phyloP scores from a whole-genome alignment of 2,329 filamentous ascomycete genomes.

The Pseudocercospora fijiensis region DNA sequence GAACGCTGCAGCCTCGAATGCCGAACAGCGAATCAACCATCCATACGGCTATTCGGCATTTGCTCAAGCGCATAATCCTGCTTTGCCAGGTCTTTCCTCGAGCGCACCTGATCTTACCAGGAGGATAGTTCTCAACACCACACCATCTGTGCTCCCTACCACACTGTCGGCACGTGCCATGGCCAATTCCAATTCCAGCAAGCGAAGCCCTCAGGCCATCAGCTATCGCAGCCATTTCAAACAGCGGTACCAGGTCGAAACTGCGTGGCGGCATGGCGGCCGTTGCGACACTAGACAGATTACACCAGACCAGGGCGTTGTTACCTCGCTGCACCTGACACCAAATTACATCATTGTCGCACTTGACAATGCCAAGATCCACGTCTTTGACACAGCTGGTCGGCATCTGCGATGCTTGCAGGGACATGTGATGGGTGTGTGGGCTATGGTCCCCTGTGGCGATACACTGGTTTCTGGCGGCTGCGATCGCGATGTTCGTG shows the following conservation, averaged over 20 bases:
- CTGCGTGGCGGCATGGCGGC: slow-evolving; percentile 93
- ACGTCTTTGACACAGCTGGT: slow-evolving; percentile 92
- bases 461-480: slow-evolving; percentile 93
- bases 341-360: slow-evolving; percentile 96
- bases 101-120: slow-evolving; percentile 49
- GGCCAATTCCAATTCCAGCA: slow-evolving; percentile 43
- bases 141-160: slow-evolving; percentile 28
- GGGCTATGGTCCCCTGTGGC: slow-evolving; percentile 99
- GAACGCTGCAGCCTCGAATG: slow-evolving; percentile 14
- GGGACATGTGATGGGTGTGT: slow-evolving; percentile 98
- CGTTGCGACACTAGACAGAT: slow-evolving; percentile 80
- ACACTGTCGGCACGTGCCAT: slow-evolving; percentile 31
- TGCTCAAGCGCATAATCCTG: slow-evolving; percentile 29
- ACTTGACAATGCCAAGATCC: slow-evolving; percentile 96
- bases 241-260: slow-evolving; percentile 93
- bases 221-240: slow-evolving; percentile 98
- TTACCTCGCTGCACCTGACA: slow-evolving; percentile 91
- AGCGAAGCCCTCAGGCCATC: slow-evolving; percentile 61
- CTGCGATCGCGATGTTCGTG: slow-evolving; percentile 92
- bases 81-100: slow-evolving; percentile 45
- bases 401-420: slow-evolving; percentile 84
- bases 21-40: slow-evolving; percentile 28
- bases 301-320: slow-evolving; percentile 92
- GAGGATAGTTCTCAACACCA: slow-evolving; percentile 27
- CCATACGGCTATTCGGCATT: slow-evolving; percentile 33